Evolutionary conservation across 2,329 filamentous ascomycete genomes (phyloP), one percentile per base, ranked within the genome.

Genomic region (Tolypocladium inflatum): DNA sequence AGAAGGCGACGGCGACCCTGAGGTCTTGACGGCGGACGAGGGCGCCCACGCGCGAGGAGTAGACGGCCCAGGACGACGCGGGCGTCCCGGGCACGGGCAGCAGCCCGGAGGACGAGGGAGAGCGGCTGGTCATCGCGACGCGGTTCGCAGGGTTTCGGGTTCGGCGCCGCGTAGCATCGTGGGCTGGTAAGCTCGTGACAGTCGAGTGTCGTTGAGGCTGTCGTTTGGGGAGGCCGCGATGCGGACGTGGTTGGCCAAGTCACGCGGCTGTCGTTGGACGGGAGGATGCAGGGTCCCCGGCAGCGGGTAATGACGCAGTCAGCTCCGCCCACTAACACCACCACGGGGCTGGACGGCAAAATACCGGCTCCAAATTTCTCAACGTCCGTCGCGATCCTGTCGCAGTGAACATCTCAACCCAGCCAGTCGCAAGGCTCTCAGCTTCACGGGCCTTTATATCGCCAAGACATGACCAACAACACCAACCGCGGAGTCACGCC

Each of bases 1-100:
- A 97, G 68, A 97, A 97, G 35, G 93, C 90, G 55, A 86, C 69
- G 58, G 90, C 80, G 19, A 96, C 89, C 55, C 86, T 79, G 1
- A 81, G 80, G 67, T 95, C 86, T 54, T 85, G 82, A 59, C 86
- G 86, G 37, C 80, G 80, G 58, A 94, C 84, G 52, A 88, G 66
- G 23, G 80, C 76, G 55, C 74, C 76, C 33, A 94, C 67, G 41
- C 89, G 84, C 33, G 86, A 84, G 59, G 80, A 79, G 72, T 90
- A 93, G 58, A 84, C 71, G n/a, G 84, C 81, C 88, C 89, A 92
- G 54, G 89, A 90, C 4, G 89, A 81, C 0, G 79, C 76, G 3
- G 80, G 78, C 35, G 80, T 73, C 17, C 83, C 82, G 10, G 83
- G 83, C 67, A 86, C 74, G 41, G 82, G 83, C 33, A 86, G 72